Evolutionary conservation across 495 filamentous ascomycete genomes (phyloP), one percentile per base, ranked within the genome.

Genomic region (Neurospora sp.): DNA sequence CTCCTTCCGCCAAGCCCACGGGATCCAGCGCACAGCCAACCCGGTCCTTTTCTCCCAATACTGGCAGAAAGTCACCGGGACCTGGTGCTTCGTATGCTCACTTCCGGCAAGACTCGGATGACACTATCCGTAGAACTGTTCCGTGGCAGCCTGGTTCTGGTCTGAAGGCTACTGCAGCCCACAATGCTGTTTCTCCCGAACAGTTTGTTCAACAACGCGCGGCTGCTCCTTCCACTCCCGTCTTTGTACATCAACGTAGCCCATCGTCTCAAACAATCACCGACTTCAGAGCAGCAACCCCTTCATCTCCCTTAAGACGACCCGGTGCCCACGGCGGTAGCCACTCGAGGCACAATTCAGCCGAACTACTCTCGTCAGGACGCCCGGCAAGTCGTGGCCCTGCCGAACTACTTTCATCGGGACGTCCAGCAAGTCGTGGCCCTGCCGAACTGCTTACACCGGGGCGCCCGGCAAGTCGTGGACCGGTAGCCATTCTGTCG

Each of bases 131-230:
- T 71, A 87, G 90, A 72, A 92, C 86, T 74, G 81, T 94, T 69
- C 79, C 90, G 20, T 98, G 94, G 95, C 91, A 94, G 72, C 94
- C 94, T 20, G 91, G 89, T 37, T 86, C 89, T 82, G 81, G 76
- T 53, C 72, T 76, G 75, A 82, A 70, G 69, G 77, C 87, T 44
- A 82, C 83, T 65, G 65, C 78, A 5, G 75, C 80, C 38, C 79
- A 74, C 80, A 84, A 78, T 75, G 74, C 74, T 1, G 48, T 86
- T 3, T 83, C 85, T 1, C 80, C 95, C 20, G 93, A 97, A 77
- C 89, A 97, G 77, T 97, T 89, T 81, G 93, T 98, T n/a, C 89
- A 93, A 73, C 92, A 96, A 74, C 89, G 93, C 69, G 91, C 92
- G 5, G 87, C 90, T 8, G 85, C 86, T 31, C 82, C 81, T 7